Conservation (phyloP, 805 yeast genomes). For the Lipomyces starkeyi region DNA sequence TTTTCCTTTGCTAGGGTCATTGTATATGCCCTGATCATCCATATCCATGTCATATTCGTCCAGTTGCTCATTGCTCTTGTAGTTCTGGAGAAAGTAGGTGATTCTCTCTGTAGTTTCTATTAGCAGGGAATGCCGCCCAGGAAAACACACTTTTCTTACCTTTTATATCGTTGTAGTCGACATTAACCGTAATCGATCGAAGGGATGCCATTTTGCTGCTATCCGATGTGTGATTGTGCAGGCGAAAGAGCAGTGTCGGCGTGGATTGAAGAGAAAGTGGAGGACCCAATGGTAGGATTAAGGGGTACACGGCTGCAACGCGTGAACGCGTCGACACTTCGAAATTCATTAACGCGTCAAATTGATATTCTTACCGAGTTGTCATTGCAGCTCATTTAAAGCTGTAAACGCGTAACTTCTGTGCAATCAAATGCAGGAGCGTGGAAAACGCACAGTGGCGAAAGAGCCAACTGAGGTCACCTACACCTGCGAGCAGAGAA, state of each 20-base stretch:
- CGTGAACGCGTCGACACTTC: not conserved
- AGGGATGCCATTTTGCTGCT: conserved; percentile 55
- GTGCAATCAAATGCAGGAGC: too few relatives aligned
- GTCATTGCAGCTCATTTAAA: too few relatives aligned
- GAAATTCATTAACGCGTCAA: not conserved
- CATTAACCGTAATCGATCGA: conserved; percentile 59
- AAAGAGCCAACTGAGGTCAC: too few relatives aligned
- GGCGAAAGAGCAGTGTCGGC: not conserved
- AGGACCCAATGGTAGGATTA: not conserved
- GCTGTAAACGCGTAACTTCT: too few relatives aligned
- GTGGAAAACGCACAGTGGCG: too few relatives aligned
- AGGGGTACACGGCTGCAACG: not conserved
- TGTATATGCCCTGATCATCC: conserved; percentile 43
- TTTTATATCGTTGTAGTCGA: conserved; percentile 68
- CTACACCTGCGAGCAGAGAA: too few relatives aligned
- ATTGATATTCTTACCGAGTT: too few relatives aligned
- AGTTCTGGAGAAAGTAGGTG: conserved; percentile 30
- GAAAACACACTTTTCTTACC: conserved; percentile 32
- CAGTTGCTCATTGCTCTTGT: conserved; percentile 23
- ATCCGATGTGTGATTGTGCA: not conserved
- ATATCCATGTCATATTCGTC: conserved; percentile 43
- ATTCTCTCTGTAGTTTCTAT: conserved; percentile 27
- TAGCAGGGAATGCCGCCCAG: not conserved
- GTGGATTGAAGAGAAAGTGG: not conserved
- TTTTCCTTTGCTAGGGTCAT: conserved; percentile 59